These are phyloP conservation scores for Starmerella scarabaei DNA, from an alignment of 805 yeast species.

Conservation along the genomic window DNA sequence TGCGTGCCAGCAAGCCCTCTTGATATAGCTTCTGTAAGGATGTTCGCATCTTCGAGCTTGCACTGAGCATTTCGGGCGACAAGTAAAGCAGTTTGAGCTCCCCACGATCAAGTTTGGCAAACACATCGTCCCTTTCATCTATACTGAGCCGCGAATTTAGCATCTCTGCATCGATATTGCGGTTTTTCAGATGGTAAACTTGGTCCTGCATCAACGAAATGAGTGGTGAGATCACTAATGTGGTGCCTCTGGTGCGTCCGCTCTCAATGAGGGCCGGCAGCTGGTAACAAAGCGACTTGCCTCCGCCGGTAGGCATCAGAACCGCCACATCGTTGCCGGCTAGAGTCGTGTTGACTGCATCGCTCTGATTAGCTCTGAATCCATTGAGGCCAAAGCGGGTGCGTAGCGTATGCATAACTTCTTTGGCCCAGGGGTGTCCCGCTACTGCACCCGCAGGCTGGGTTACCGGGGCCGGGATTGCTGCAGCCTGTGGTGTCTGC, in stretches of 20 bases:
- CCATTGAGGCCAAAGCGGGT: slow-evolving; percentile 47
- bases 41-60: slow-evolving; percentile 52
- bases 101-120: slow-evolving; percentile 51
- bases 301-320: slow-evolving; percentile 98
- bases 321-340: slow-evolving; percentile 83
- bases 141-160: slow-evolving; percentile 62
- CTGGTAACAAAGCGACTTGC: slow-evolving; percentile 91
- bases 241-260: slow-evolving; percentile 69
- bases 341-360: slow-evolving; percentile 66
- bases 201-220: slow-evolving; percentile 97
- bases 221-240: slow-evolving; percentile 86
- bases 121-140: slow-evolving; percentile 49
- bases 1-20: slow-evolving; percentile 52
- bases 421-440: slow-evolving; percentile 58
- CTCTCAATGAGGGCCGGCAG: slow-evolving; percentile 73
- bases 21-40: slow-evolving; percentile 47
- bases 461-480: neutral
- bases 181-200: slow-evolving; percentile 60
- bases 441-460: neutral
- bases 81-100: slow-evolving; percentile 64
- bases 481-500: neutral
- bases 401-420: slow-evolving; percentile 45
- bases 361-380: slow-evolving; percentile 74
- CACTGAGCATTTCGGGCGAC: slow-evolving; percentile 88
- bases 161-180: slow-evolving; percentile 72